Evolutionary conservation across 352 stramenopile species (phyloP).

Genomic region (Phytophthora citricola): DNA sequence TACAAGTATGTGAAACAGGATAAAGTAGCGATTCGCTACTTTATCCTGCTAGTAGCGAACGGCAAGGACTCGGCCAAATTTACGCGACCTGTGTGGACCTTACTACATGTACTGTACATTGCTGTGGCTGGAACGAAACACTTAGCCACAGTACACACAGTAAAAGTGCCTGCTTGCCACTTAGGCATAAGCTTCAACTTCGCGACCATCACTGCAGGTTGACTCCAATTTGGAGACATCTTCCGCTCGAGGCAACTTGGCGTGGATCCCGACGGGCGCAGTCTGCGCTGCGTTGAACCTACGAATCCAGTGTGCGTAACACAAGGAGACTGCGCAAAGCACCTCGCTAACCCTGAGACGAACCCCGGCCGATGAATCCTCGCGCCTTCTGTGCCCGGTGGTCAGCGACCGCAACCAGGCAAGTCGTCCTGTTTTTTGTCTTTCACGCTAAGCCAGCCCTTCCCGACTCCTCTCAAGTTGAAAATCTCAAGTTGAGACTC

Average conservation of each 20-base stretch:
- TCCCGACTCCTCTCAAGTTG: neutral
- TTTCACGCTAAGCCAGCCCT: neutral
- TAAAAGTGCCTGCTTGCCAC: too few species aligned
- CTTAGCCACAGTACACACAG: too few species aligned
- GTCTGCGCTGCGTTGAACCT: conserved; percentile 3
- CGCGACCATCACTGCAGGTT: too few species aligned
- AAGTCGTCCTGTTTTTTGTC: conserved; percentile 3
- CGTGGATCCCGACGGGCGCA: conserved; percentile 1
- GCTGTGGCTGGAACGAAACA: too few species aligned
- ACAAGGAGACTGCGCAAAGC: conserved; percentile 16
- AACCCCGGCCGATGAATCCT: conserved; percentile 8
- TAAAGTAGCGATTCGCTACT: too few species aligned
- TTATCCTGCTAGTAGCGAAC: too few species aligned
- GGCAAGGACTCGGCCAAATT: too few species aligned
- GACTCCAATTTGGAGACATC: neutral
- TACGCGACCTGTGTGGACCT: too few species aligned
- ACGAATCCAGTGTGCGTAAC: conserved; percentile 9
- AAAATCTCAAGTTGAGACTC: too few species aligned
- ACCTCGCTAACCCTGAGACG: conserved; percentile 16
- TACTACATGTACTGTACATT: too few species aligned
- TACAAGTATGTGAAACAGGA: too few species aligned
- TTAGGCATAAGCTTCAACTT: too few species aligned
- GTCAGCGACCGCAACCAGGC: conserved; percentile 8
- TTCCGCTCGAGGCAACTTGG: neutral
- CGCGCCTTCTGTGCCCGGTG: conserved; percentile 15